Base-by-base conservation (phyloP, 345 rosid genomes). In the Pelargonium nanum region DNA sequence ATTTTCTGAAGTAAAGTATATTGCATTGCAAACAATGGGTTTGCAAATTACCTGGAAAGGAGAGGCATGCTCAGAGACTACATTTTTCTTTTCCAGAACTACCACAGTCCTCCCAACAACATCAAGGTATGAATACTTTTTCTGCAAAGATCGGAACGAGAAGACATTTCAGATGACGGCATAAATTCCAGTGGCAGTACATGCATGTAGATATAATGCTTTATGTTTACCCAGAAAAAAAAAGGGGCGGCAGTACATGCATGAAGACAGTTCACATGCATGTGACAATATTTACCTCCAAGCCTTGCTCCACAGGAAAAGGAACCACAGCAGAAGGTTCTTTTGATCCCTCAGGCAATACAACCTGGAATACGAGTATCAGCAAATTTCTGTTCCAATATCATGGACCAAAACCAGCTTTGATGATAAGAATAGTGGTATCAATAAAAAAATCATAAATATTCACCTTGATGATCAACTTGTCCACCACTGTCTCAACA, bases 41-140 rank as follows among this genome's bases (percentile, higher is more conserved):
- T 28, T 24, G 44, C 20, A 63, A 21, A 48, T 73, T 68, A 94
- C 99, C 99, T 94, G 97, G 82, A 94, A 90, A 57, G 83, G 87
- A 69, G 77, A 40, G 61, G 70, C 82, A 70, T 83, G 99, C 71
- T 77, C 79, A 22, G 97, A 96, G 65, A 88, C 91, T 5, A 75
- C 82, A 63, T 86, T 94, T 65, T 80, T 81, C 88, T 90, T 94
- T 71, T 90, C 93, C 77, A 94, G 74, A 68, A 90, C 97, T 58
- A 88, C 75, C 70, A 94, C 96, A 44, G 97, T 82, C 75, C 99
- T 88, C 72, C 96, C 97, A 66, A 94, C 89, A 17, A 86, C 88
- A 81, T 94, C 97, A 62, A 94, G 96, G 81, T 94, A 94, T 22
- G 97, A 83, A 69, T 85, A 94, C 72, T 94, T 94, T 69, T 75